Evolutionary conservation across 192 early-diverging fungal genomes (phyloP).

Genomic region (Podila verticillata): DNA sequence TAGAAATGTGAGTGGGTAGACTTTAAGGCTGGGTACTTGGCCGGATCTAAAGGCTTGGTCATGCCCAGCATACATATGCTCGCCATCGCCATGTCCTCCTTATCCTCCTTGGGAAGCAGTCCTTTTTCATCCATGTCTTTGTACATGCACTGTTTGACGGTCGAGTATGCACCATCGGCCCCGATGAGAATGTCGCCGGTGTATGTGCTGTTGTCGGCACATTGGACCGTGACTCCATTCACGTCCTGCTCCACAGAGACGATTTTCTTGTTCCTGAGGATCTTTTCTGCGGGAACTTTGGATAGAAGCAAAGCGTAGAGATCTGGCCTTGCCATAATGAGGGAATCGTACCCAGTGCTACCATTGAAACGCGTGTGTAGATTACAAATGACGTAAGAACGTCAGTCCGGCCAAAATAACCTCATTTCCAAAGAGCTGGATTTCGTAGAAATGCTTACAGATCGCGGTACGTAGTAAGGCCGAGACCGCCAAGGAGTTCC

Average conservation of each 20-base stretch:
- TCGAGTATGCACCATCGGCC: no score
- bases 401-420: no score
- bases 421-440: no score
- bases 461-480: background rate
- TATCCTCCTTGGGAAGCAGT: background rate
- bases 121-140: background rate
- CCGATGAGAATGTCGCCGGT: constrained; percentile 9
- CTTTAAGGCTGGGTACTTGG: constrained; percentile 4
- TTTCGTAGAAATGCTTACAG: no score
- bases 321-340: background rate
- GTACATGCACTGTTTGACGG: background rate
- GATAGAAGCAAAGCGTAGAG: background rate
- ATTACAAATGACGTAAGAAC: no score
- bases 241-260: background rate
- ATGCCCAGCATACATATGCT: constrained; percentile 1
- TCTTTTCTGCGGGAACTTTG: background rate
- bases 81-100: background rate
- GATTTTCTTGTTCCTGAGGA: background rate
- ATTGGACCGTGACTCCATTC: background rate
- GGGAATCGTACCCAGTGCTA: background rate
- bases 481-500: background rate
- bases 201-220: background rate
- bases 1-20: background rate
- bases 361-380: background rate
- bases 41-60: background rate